These are phyloP conservation scores for Xylariaceae sp. DNA, from an alignment of 2,329 filamentous ascomycete genomes.

Conservation along the genomic window DNA sequence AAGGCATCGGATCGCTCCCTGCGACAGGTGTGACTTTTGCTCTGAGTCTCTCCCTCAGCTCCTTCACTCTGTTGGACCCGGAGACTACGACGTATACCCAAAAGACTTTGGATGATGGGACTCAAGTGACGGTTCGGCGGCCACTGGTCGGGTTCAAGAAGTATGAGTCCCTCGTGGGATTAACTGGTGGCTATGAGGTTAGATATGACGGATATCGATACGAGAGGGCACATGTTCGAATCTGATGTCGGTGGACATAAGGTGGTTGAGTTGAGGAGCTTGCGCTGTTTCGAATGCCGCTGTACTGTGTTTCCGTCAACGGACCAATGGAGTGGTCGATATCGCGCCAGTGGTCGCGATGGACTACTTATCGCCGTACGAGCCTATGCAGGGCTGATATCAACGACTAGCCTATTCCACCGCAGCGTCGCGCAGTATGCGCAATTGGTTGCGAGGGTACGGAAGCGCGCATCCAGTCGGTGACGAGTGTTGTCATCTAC, in stretches of 20 bases:
- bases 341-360: too few relatives aligned
- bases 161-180: constrained; percentile 5
- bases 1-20: neutral
- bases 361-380: too few relatives aligned
- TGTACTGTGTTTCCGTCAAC: too few relatives aligned
- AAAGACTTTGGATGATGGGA: constrained; percentile 6
- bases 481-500: too few relatives aligned
- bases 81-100: constrained; percentile 6
- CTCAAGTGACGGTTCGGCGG: constrained; percentile 5
- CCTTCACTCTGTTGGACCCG: constrained; percentile 10
- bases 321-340: too few relatives aligned
- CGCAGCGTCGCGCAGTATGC: too few relatives aligned
- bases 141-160: constrained; percentile 12
- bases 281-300: too few relatives aligned
- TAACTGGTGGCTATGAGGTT: constrained; percentile 15
- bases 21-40: neutral
- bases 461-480: too few relatives aligned
- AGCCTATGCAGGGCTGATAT: too few relatives aligned
- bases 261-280: too few relatives aligned
- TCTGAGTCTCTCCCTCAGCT: neutral
- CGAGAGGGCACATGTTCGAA: constrained; percentile 11
- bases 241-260: neutral
- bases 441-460: too few relatives aligned
- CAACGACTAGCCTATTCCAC: too few relatives aligned
- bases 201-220: constrained; percentile 15